A percentile compares a stretch with the other conserved stretches of the same genome.
These are phyloP conservation scores for Tetrapisispora pingtungensis DNA, from an alignment of 805 yeast species.

Conservation along the genomic window DNA sequence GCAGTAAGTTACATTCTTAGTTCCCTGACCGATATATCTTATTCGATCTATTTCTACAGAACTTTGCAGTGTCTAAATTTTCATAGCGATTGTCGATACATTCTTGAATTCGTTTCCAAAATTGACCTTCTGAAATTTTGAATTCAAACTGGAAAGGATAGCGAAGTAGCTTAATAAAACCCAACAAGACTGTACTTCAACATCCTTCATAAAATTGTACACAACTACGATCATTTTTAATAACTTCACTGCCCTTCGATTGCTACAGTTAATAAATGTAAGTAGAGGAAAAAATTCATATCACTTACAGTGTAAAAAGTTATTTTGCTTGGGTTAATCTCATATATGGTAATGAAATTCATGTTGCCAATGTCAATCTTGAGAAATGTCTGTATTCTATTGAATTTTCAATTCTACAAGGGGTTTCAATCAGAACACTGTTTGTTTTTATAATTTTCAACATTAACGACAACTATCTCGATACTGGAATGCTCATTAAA, in stretches of 20 bases:
- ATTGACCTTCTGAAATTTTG: background rate
- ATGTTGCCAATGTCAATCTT: background rate
- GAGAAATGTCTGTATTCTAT: background rate
- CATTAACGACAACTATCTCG: background rate
- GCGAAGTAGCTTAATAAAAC: background rate
- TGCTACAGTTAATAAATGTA: background rate
- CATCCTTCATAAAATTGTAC: background rate
- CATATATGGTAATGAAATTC: background rate
- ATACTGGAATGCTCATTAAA: background rate
- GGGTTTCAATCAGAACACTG: background rate
- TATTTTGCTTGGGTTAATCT: too few species aligned
- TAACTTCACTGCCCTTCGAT: background rate
- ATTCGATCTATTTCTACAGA: background rate
- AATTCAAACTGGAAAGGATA: background rate
- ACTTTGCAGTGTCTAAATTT: background rate
- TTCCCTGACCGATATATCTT: background rate
- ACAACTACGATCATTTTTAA: background rate
- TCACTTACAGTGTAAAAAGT: background rate
- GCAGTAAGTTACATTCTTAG: too few species aligned
- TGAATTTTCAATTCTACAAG: background rate
- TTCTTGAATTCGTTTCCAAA: background rate
- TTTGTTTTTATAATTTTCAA: background rate
- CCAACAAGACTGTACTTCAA: background rate
- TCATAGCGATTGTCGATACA: background rate
- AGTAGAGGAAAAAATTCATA: background rate